Evolutionary conservation across 352 stramenopile species (phyloP), one percentile per base, ranked within the genome.

Genomic region (Chrysophaeum taylorii): DNA sequence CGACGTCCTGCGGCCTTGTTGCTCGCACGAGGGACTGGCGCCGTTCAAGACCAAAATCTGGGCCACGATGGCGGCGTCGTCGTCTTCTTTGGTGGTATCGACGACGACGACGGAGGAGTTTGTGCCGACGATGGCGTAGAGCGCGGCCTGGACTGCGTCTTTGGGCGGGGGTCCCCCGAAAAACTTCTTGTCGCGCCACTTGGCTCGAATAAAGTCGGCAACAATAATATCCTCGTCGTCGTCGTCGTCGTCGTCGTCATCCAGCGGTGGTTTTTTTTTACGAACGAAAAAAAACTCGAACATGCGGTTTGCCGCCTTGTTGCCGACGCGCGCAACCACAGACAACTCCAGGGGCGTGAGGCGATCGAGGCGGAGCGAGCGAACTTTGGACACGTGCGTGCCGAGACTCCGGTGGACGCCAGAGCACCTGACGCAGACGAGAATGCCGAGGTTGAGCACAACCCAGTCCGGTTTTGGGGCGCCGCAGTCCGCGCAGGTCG

Each of bases 371-470:
- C 82, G 80, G 21, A 95, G 71, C 36, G 87, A 94, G n/a, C 91
- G 82, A 45, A 98, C 89, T 79, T 97, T 97, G 43, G 91, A 97
- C 36, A 98, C 89, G 81, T 98, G 94, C 1, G 96, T 91, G 54
- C 94, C 94, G 23, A 98, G 83, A 70, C 85, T 95, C 43, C 94
- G 85, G 72, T 98, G 94, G 42, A 98, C 96, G 21, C 92, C 94
- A 42, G 87, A 95, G 75, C 94, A 98, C 75, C 97, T 87, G 73
- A 98, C 97, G 74, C 94, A 98, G 39, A 98, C 76, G 29, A 97
- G 80, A 57, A 93, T 89, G 16, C 94, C 92, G 57, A 98, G 86
- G 78, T 98, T 98, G 69, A 97, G 88, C 36, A 88, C 96, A 38
- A 95, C 92, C 94, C 94, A 98, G 69, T 97, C 91, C 0, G 92